phyloP scores from a whole-genome alignment of 2,329 filamentous ascomycete genomes.

The Fusarium pininemorale region DNA sequence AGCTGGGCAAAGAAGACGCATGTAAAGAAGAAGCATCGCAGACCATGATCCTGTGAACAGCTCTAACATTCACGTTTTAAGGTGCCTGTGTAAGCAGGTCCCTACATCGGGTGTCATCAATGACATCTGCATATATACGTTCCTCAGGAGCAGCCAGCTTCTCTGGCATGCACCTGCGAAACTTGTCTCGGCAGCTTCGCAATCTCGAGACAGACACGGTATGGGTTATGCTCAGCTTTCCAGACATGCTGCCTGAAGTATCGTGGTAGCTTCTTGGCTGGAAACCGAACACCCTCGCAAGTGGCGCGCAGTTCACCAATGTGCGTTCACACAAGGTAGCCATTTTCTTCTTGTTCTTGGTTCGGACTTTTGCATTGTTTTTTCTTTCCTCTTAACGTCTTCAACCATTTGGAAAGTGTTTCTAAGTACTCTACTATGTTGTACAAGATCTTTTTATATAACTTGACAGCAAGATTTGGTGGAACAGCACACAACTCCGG shows the following conservation, averaged over 20 bases:
- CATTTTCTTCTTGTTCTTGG: conserved; percentile 7
- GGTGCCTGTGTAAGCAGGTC: conserved; percentile 33
- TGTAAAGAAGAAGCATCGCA: conserved; percentile 43
- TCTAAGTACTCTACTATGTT: conserved; percentile 1
- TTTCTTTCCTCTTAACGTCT: neutral
- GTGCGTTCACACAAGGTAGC: conserved; percentile 11
- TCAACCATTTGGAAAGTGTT: neutral
- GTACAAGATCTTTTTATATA: conserved; percentile 7
- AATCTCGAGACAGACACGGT: conserved; percentile 13
- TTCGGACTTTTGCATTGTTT: neutral
- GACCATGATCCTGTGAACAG: conserved; percentile 13
- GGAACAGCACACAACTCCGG: conserved; percentile 38
- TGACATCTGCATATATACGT: conserved; percentile 45
- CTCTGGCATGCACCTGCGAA: conserved; percentile 29
- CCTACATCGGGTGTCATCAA: conserved; percentile 31
- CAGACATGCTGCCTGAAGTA: neutral
- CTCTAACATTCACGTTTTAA: conserved; percentile 38
- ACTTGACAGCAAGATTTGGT: conserved; percentile 24
- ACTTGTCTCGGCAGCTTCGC: conserved; percentile 25
- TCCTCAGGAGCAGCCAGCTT: conserved; percentile 36
- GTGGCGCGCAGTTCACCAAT: neutral
- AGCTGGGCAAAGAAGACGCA: conserved; percentile 60
- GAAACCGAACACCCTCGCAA: neutral
- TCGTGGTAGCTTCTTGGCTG: neutral
- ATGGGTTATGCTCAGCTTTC: neutral